Conservation (phyloP, 257 asterid species). For the Ajuga chamaepitys region DNA sequence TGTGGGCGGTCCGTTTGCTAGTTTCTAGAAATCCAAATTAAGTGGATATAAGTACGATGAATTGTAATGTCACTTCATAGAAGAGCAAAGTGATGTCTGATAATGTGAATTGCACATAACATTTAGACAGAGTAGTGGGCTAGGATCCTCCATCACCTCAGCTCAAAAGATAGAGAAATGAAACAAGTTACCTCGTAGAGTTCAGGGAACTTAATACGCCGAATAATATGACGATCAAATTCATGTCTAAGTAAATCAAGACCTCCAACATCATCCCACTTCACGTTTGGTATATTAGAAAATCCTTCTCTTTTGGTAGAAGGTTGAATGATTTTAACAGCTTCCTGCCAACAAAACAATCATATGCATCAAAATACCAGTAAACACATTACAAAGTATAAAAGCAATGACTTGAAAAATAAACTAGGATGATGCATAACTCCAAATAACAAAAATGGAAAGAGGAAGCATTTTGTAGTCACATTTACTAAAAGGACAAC, state of each 20-base stretch:
- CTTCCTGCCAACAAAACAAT: conserved; percentile 47
- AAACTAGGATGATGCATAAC: background rate
- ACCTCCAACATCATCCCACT: conserved; percentile 96
- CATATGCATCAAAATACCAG: conserved; percentile 10
- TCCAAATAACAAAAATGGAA: background rate
- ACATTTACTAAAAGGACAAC: background rate
- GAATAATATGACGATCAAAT: conserved; percentile 54
- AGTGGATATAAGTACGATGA: background rate
- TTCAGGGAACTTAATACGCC: conserved; percentile 67
- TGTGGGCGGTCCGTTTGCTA: background rate
- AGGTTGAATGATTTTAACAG: conserved; percentile 73
- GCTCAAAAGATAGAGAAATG: background rate
- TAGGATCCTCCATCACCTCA: no score
- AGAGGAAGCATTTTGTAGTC: background rate
- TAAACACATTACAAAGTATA: background rate
- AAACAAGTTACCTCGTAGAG: conserved; percentile 47
- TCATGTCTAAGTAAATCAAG: conserved; percentile 49
- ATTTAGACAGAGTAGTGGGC: no score
- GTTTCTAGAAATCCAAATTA: background rate
- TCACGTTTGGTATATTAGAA: conserved; percentile 74
- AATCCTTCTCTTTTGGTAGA: conserved; percentile 89
- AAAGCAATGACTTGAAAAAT: background rate
- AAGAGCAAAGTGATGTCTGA: no score
- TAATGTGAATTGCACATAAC: no score
- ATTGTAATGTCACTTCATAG: background rate